Conservation (phyloP, 2,329 filamentous ascomycete species). For the Ampelomyces quisqualis region DNA sequence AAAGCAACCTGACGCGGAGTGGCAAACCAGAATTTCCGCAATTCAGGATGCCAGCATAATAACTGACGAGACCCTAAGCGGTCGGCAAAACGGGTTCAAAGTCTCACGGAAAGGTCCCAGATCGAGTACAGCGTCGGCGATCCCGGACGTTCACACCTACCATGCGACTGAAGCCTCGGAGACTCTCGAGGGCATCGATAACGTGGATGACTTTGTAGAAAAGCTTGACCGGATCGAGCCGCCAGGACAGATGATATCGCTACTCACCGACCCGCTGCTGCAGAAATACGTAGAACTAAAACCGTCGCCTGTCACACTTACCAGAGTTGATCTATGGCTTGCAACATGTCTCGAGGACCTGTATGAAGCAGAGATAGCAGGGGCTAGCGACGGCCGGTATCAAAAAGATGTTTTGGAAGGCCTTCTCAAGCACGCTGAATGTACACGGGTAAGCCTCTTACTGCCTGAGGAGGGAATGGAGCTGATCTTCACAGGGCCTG, state of each 20-base stretch:
- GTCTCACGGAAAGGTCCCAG: conserved; percentile 58
- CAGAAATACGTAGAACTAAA: conserved; percentile 71
- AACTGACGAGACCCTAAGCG: conserved; percentile 42
- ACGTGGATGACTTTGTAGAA: conserved; percentile 66
- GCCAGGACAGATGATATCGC: conserved; percentile 78
- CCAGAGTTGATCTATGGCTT: conserved; percentile 44
- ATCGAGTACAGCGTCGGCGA: conserved; percentile 52
- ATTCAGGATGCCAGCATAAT: conserved; percentile 62
- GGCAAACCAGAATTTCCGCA: conserved; percentile 66
- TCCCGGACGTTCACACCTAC: conserved; percentile 72
- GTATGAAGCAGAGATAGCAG: conserved; percentile 21
- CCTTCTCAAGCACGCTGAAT: conserved; percentile 36
- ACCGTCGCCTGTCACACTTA: conserved; percentile 28
- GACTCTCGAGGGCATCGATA: conserved; percentile 74
- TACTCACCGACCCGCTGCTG: conserved; percentile 71
- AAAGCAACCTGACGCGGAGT: conserved; percentile 70
- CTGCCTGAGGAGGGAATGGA: too few relatives aligned
- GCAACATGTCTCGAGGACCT: conserved; percentile 42
- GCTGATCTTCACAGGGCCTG: conserved; percentile 31
- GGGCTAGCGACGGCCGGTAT: conserved; percentile 18
- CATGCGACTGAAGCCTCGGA: conserved; percentile 64
- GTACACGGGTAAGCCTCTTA: conserved; percentile 34
- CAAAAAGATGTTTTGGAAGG: conserved; percentile 37
- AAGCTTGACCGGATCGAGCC: conserved; percentile 76
- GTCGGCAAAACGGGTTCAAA: conserved; percentile 60